These are phyloP conservation scores for Zygotorulaspora chibaensis DNA, from an alignment of 805 yeast species.

Conservation along the genomic window DNA sequence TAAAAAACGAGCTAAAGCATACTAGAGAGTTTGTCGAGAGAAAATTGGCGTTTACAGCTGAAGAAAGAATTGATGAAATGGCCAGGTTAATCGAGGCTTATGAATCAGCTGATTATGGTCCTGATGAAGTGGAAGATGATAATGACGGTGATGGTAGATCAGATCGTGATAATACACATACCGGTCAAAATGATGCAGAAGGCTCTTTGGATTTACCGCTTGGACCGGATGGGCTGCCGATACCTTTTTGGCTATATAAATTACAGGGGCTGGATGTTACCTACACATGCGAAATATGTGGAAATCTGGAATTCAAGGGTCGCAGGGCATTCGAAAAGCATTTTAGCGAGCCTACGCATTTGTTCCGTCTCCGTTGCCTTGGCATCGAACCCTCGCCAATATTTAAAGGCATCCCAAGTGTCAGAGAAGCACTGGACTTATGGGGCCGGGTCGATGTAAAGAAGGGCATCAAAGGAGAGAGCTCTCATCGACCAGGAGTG, in stretches of 20 bases:
- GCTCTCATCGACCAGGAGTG: slow-evolving; percentile 4
- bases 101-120: slow-evolving; percentile 36
- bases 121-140: slow-evolving; percentile 40
- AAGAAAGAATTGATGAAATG: slow-evolving; percentile 59
- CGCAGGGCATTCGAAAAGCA: slow-evolving; percentile 67
- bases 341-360: slow-evolving; percentile 66
- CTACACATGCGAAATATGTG: slow-evolving; percentile 83
- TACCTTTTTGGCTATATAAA: slow-evolving; percentile 91
- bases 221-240: slow-evolving; percentile 87
- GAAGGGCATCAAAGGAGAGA: slow-evolving; percentile 9
- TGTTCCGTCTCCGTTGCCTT: slow-evolving; percentile 65
- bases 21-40: slow-evolving; percentile 66
- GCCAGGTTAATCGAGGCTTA: slow-evolving; percentile 38
- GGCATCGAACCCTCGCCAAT: slow-evolving; percentile 55
- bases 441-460: slow-evolving; percentile 41
- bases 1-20: slow-evolving; percentile 40
- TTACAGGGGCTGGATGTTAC: slow-evolving; percentile 75
- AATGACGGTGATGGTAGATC: slow-evolving; percentile 13
- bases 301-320: slow-evolving; percentile 68
- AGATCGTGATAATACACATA: slow-evolving; percentile 14
- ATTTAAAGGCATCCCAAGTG: slow-evolving; percentile 61
- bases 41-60: slow-evolving; percentile 58
- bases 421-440: slow-evolving; percentile 63
- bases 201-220: slow-evolving; percentile 54
- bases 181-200: slow-evolving; percentile 19